Percentiles rank a stretch among this genome's conserved stretches.
These are phyloP conservation scores for Vitis labrusca DNA, from an alignment of 164 flowering plant genomes.

Conservation along the genomic window DNA sequence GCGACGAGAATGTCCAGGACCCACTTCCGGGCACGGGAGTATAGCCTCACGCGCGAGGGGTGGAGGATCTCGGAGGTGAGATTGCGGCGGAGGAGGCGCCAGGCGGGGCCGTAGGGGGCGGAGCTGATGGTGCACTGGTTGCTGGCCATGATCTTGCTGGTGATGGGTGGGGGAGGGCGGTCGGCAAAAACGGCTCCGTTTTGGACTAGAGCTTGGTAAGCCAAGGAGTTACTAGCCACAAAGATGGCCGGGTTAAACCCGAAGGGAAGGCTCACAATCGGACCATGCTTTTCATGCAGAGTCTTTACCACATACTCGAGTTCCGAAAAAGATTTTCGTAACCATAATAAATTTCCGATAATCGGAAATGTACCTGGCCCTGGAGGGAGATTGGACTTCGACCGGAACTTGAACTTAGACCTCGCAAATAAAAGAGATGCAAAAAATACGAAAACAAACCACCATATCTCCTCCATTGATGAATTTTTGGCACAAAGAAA, in stretches of 20 bases:
- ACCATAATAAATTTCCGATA: conserved; percentile 28
- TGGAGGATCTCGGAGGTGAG: conserved; percentile 19
- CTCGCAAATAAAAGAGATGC: no score
- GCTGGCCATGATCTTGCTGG: conserved; percentile 7
- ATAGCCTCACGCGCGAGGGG: conserved; percentile 19
- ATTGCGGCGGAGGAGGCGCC: conserved; percentile 29
- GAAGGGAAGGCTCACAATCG: conserved; percentile 35
- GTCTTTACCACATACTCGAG: conserved; percentile 23
- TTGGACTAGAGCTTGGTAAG: conserved; percentile 45
- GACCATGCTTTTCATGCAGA: conserved; percentile 39
- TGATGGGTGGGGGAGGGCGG: conserved; percentile 12
- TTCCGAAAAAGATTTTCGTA: conserved; percentile 16
- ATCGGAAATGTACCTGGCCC: conserved; percentile 36
- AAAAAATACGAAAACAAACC: no score
- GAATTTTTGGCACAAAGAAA: no score
- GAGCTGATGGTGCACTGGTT: conserved; percentile 20
- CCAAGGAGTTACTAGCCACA: conserved; percentile 29
- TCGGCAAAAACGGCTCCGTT: conserved; percentile 25
- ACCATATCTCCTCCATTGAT: no score
- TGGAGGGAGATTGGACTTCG: conserved; percentile 29
- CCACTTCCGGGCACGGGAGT: conserved; percentile 19
- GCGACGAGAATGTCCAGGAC: conserved; percentile 12
- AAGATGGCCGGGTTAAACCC: conserved; percentile 36
- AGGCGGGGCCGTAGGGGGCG: conserved; percentile 24
- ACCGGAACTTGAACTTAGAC: no score